Base-by-base conservation (phyloP, 2,329 filamentous ascomycete genomes). In the Penicillium sclerotiorum region DNA sequence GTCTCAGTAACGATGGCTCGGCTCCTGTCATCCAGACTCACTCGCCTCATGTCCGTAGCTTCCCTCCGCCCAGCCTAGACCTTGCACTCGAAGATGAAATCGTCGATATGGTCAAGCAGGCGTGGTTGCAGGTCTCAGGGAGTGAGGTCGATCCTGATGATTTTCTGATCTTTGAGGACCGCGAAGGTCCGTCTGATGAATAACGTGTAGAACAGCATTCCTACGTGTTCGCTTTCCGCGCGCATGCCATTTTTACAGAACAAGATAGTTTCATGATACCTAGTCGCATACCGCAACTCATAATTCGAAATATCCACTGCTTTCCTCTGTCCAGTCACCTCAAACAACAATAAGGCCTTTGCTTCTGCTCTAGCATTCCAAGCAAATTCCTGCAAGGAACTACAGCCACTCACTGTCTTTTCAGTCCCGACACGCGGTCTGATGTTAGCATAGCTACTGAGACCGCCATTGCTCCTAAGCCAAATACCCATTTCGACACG, bases 121-220 rank as follows among this genome's bases (percentile, higher is more conserved):
- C 85, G 6, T 97, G 92, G 91, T 76, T 80, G 53, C 73, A 76
- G 41, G 77, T 91, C 4, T 75, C 82, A 57, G 81, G 79, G 8
- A 72, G 74, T 1, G 77, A 79, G 4, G 73, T 68, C 1, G 74
- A 74, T 15, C 75, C 76, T 15, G 73, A 74, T 15, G 68, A 80
- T 37, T 96, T 94, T 62, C 85, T 96, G 81, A 76, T 80, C 17
- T 96, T 96, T 67, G 81, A 86, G 41, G 88, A 94, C 52, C 80
- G 90, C 20, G 86, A 91, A 64, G 80, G 77, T 12, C 74, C 75
- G 22, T 75, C 72, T 51, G 81, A 81, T 25, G 84, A 88, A 50
- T 57, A 59, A 68, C 47, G 56, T 47, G 48, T 57, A 56, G 48
- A 42, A 59, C 47, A 51, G 45, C 39, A 28, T 44, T 20, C 22